Percentiles rank a stretch among this genome's conserved stretches.
phyloP scores from a whole-genome alignment of 1,284 basidiomycete species.

The Sanguinoderma infundibulare region DNA sequence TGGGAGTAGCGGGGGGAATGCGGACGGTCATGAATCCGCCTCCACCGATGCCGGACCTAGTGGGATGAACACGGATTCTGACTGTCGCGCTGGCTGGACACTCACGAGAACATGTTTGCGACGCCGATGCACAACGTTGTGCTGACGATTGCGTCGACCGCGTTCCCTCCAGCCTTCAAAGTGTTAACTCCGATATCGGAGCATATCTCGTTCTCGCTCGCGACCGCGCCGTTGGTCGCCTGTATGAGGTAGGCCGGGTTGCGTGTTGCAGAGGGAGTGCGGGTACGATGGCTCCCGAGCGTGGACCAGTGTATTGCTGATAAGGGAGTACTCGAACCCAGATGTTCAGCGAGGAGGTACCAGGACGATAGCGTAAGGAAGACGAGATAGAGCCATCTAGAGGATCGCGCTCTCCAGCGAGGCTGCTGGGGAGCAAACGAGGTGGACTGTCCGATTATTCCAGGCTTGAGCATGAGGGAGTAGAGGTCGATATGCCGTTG shows the following conservation, averaged over 20 bases:
- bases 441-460: conserved; percentile 18
- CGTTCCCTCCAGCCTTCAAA: conserved; percentile 86
- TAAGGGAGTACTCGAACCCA: not conserved
- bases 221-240: conserved; percentile 83
- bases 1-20: conserved; percentile 57
- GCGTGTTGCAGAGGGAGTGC: conserved; percentile 30
- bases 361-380: conserved; percentile 10
- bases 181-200: conserved; percentile 82
- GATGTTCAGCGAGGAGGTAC: conserved; percentile 3
- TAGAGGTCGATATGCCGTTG: not conserved
- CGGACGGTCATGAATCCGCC: conserved; percentile 93
- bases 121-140: conserved; percentile 86
- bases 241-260: conserved; percentile 80
- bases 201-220: conserved; percentile 84
- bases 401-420: not conserved
- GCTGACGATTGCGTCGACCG: conserved; percentile 87
- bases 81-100: not conserved
- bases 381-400: conserved; percentile 1
- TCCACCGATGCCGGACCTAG: conserved; percentile 85
- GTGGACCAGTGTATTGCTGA: not conserved
- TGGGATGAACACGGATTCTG: conserved; percentile 2
- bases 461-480: conserved; percentile 20
- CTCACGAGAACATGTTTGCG: conserved; percentile 74
- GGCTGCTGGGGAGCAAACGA: not conserved
- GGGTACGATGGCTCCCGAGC: conserved; percentile 16